These are phyloP conservation scores for Fusarium scirpi DNA, from an alignment of 2,329 filamentous ascomycete species.

Conservation along the genomic window DNA sequence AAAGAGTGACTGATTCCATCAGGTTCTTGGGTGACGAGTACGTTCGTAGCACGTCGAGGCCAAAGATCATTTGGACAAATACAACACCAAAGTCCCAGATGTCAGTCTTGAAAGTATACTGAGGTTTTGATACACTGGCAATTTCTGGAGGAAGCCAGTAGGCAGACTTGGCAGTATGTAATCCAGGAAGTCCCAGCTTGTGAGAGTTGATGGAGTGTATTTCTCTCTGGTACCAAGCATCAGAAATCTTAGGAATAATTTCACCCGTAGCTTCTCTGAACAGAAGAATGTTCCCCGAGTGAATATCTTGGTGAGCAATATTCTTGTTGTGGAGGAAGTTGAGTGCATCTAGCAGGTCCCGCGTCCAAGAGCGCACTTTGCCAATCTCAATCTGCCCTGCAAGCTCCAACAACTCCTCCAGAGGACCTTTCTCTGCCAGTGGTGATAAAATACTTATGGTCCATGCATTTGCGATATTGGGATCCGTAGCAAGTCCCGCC, in stretches of 20 bases:
- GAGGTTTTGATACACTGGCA: slow-evolving; percentile 68
- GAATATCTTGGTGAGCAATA: slow-evolving; percentile 85
- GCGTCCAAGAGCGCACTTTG: slow-evolving; percentile 89
- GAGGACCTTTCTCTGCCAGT: slow-evolving; percentile 82
- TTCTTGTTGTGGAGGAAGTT: slow-evolving; percentile 89
- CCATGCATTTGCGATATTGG: slow-evolving; percentile 64
- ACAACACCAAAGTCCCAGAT: slow-evolving; percentile 95
- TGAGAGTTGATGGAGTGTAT: slow-evolving; percentile 70
- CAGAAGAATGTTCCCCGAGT: slow-evolving; percentile 82
- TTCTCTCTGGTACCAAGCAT: slow-evolving; percentile 77
- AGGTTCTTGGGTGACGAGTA: slow-evolving; percentile 84
- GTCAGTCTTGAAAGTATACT: slow-evolving; percentile 83
- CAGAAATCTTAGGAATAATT: slow-evolving; percentile 78
- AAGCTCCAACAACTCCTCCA: slow-evolving; percentile 84
- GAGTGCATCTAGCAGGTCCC: slow-evolving; percentile 88
- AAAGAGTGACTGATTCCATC: slow-evolving; percentile 77
- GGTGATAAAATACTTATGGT: slow-evolving; percentile 81
- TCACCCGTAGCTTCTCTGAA: slow-evolving; percentile 77
- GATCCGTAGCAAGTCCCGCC: slow-evolving; percentile 59
- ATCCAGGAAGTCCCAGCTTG: slow-evolving; percentile 64
- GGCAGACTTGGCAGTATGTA: slow-evolving; percentile 75
- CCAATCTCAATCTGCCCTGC: slow-evolving; percentile 78
- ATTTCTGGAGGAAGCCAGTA: slow-evolving; percentile 89
- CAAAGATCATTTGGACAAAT: slow-evolving; percentile 94
- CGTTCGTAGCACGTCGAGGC: slow-evolving; percentile 78